Percentiles rank a stretch among this genome's conserved stretches.
Conservation (phyloP, 225 moss, liverwort and hornwort species). For the Thuidium tamariscinum region DNA sequence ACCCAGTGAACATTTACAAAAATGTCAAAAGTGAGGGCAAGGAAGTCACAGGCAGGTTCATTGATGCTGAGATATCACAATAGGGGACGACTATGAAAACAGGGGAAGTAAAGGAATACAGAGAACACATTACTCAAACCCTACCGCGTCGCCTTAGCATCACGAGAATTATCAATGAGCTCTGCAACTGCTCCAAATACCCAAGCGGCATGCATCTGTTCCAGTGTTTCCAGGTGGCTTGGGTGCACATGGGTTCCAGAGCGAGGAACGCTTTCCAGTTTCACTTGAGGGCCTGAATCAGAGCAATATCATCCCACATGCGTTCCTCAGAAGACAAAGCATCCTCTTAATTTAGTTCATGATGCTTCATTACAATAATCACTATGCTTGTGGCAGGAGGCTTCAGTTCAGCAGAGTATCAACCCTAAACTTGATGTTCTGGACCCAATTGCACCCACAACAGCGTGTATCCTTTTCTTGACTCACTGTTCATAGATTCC, state of each 20-base stretch:
- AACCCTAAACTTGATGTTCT: not conserved
- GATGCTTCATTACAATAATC: not conserved
- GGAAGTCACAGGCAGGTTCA: not conserved
- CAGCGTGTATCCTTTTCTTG: not conserved
- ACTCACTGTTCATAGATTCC: not conserved
- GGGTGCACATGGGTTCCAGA: slow-evolving; percentile 61
- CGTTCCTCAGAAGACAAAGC: not conserved
- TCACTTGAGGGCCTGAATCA: not conserved
- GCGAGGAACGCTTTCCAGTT: not conserved
- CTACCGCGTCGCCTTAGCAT: slow-evolving; percentile 77
- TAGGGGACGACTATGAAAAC: not conserved
- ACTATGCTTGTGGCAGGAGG: not conserved
- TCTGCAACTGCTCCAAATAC: slow-evolving; percentile 80
- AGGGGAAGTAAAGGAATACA: not conserved
- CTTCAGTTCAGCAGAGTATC: not conserved
- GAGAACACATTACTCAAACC: not conserved
- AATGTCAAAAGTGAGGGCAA: not conserved
- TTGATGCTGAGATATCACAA: not conserved
- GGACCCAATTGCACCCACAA: not conserved
- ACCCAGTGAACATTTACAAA: not conserved
- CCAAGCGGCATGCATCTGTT: slow-evolving; percentile 81
- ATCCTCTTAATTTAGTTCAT: not conserved
- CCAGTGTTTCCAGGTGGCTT: slow-evolving; percentile 62
- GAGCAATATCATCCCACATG: not conserved
- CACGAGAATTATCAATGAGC: slow-evolving; percentile 81